Percentiles rank a stretch among this genome's conserved stretches.
phyloP scores from a whole-genome alignment of 306 rosid genomes.

The Inga leiocalycina region DNA sequence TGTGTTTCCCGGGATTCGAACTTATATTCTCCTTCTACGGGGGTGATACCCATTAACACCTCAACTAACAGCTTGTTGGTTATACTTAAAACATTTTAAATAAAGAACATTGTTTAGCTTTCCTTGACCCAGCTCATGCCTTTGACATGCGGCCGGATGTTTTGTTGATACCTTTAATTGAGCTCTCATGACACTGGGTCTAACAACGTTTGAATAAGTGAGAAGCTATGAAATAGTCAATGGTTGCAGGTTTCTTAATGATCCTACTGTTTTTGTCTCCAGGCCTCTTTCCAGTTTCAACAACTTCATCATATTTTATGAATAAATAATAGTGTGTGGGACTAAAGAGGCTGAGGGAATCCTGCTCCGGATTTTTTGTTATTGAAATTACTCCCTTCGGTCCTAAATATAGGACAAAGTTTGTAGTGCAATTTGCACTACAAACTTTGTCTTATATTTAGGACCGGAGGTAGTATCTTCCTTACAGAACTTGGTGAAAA shows the following conservation, averaged over 20 bases:
- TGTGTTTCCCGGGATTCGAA: no score
- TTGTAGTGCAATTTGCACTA: no score
- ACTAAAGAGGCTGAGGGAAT: neutral
- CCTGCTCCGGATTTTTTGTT: conserved; percentile 25
- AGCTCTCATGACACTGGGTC: conserved; percentile 25
- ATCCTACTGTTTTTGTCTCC: conserved; percentile 28
- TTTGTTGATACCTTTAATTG: neutral
- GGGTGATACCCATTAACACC: no score
- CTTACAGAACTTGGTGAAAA: no score
- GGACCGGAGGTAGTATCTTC: no score
- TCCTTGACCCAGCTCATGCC: conserved; percentile 32
- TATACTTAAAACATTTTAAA: neutral
- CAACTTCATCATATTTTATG: conserved; percentile 32
- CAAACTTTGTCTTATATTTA: no score
- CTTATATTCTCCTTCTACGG: no score
- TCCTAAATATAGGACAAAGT: no score
- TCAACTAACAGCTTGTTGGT: no score
- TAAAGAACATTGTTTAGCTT: neutral
- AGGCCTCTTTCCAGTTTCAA: conserved; percentile 33
- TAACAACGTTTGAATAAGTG: neutral
- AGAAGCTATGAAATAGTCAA: conserved; percentile 46
- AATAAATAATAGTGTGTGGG: neutral
- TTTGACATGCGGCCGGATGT: conserved; percentile 4
- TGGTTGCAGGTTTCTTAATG: conserved; percentile 22
- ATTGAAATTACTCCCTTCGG: conserved; percentile 15